Base-by-base conservation (phyloP, 1,139 yeast genomes). In the Pneumocystis canis region DNA sequence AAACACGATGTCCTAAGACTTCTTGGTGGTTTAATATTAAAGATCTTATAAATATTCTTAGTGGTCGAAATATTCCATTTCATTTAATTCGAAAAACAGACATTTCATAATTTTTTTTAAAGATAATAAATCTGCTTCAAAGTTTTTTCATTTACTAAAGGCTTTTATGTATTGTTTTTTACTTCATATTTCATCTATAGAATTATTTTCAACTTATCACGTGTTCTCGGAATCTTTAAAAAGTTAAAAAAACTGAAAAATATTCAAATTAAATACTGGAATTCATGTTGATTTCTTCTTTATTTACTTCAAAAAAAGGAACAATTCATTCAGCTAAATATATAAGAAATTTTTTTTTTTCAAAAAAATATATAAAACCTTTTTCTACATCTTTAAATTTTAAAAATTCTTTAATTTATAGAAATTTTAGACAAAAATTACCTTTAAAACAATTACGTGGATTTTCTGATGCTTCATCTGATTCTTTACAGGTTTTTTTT, bases 1-100 rank as follows among this genome's bases (percentile, higher is more conserved):
- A 76, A 33, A 82, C 78, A 73, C 85, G 98, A 78, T 85, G 92
- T 82, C 96, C 97, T 68, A 89, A 87, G 78, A 78, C 79, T 67
- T 85, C 89, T 60, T 89, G 87, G 74, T 92, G 98, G 98, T 78
- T 79, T 63, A 78, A 78, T 59, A 77, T 85, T 64, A 81, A 95
- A 72, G 84, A 83, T 62, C 81, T 87, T 71, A 88, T 95, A 65
- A 96, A 89, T 76, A 84, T 84, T 73, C 79, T 90, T 73, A 95
- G 86, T 59, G 96, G 96, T 61, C 82, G 59, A 25, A 57, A 57
- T 11, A 37, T 39, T 57, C 30, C 30, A 3, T 57, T 57, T 35
- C 35, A 57, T 28, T 57, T 30, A 9, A 25, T 39, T 35, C 41
- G 20, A 57, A 39, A 39, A 25, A 11, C 28, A 25, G 40, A 57